Evolutionary conservation across 2,329 filamentous ascomycete genomes (phyloP), one percentile per base, ranked within the genome.

Genomic region (Aspergillus japonicus): DNA sequence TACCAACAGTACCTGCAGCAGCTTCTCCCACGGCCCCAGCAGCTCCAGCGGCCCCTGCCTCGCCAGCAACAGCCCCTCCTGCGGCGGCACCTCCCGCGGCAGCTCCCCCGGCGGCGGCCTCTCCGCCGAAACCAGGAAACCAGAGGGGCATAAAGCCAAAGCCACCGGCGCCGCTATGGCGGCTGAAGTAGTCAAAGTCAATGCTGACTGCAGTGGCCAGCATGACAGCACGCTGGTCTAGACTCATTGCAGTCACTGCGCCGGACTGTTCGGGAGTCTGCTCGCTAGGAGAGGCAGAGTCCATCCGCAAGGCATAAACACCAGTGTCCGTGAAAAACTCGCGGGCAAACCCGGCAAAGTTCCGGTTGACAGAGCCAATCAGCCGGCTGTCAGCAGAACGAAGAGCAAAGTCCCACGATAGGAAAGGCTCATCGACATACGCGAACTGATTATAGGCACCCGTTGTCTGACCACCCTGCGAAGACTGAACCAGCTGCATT

Each of bases 101-200:
- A 1, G 71, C 59, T 57, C 73, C 78, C 11, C 73, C 77, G 31
- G 70, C 75, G n/a, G 69, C 72, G 21, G 73, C 73, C 19, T 75
- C 77, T 4, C 75, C 78, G 14, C 78, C 79, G 8, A 74, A 68
- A 7, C 75, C 77, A 1, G 80, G 80, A 60, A 84, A 76, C 74
- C 80, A 82, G 53, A 86, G 68, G 0, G 85, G 85, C 69, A 87
- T 79, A 44, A 81, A 78, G 1, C 81, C 77, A 48, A 80, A 70
- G 16, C 80, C 74, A 10, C 79, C 78, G 2, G 75, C 70, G 19
- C 76, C 71, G 56, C 83, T 85, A 62, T 87, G 84, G 2, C 85
- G 79, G 59, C 85, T 87, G 74, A 89, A 89, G 72, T 88, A 89
- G 69, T 89, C 86, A 61, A 88, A 88, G 67, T 89, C 86, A 50